Evolutionary conservation across 805 yeast species (phyloP).

Genomic region (Ogataea trehaloabstinens): DNA sequence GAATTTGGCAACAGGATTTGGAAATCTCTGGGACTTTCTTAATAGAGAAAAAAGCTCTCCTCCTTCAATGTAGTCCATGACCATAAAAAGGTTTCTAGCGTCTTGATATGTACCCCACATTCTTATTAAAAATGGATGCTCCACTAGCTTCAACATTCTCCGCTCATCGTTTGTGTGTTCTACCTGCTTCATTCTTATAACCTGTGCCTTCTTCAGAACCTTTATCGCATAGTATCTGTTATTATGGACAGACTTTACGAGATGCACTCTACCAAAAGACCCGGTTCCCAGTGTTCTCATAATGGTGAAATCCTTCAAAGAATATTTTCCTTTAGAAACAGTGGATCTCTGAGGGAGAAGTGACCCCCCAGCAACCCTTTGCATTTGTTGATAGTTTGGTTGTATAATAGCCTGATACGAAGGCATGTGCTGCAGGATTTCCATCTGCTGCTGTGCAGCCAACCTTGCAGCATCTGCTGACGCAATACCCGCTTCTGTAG

Average conservation of each 20-base stretch:
- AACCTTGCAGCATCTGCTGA: constrained; percentile 14
- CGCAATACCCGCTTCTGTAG: constrained; percentile 1
- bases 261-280: constrained; percentile 59
- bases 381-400: constrained; percentile 29
- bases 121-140: constrained; percentile 58
- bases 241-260: constrained; percentile 57
- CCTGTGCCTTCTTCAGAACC: constrained; percentile 55
- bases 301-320: constrained; percentile 54
- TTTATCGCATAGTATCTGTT: constrained; percentile 61
- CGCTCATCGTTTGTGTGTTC: constrained; percentile 65
- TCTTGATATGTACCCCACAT: constrained; percentile 71
- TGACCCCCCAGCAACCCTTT: constrained; percentile 27
- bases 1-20: constrained; percentile 62
- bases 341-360: constrained; percentile 30
- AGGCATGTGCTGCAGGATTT: constrained; percentile 32
- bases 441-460: constrained; percentile 29
- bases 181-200: constrained; percentile 60
- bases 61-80: constrained; percentile 66
- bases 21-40: constrained; percentile 57
- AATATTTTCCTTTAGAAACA: constrained; percentile 55
- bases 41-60: constrained; percentile 58
- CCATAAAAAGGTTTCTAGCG: constrained; percentile 55
- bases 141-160: constrained; percentile 55
- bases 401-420: constrained; percentile 36
- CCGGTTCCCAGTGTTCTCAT: constrained; percentile 61